These are phyloP conservation scores for Kodamaea kaohsiungensis DNA, from an alignment of 805 yeast species.

Conservation along the genomic window DNA sequence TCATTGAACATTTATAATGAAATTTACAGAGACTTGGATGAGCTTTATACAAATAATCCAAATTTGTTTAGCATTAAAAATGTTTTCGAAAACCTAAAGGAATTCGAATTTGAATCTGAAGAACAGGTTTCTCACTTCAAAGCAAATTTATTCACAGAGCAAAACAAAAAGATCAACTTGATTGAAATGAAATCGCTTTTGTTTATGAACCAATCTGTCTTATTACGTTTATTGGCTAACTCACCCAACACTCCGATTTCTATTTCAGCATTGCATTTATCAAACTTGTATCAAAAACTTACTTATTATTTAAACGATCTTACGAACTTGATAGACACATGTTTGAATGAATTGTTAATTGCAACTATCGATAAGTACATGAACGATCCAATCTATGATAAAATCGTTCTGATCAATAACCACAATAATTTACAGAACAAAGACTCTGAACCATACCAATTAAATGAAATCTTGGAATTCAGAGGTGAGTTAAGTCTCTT, in stretches of 20 bases:
- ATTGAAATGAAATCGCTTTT: constrained; percentile 31
- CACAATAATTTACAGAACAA: constrained; percentile 8
- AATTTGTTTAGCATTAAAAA: constrained; percentile 1
- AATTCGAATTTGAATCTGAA: constrained; percentile 6
- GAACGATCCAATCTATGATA: constrained; percentile 22
- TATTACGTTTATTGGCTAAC: constrained; percentile 39
- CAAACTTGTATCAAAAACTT: constrained; percentile 39
- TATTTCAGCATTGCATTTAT: constrained; percentile 40
- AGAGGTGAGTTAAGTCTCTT: constrained; percentile 51
- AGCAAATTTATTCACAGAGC: constrained; percentile 5
- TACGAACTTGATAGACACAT: background rate
- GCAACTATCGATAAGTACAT: constrained; percentile 44
- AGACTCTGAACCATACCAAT: constrained; percentile 15
- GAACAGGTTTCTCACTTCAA: background rate
- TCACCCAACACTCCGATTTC: constrained; percentile 38
- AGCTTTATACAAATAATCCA: constrained; percentile 15
- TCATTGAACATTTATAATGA: constrained; percentile 54
- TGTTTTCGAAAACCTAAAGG: constrained; percentile 4
- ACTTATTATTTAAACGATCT: constrained; percentile 44
- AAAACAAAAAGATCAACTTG: constrained; percentile 16
- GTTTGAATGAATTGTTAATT: constrained; percentile 23
- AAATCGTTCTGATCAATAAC: constrained; percentile 25
- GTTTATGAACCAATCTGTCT: constrained; percentile 36
- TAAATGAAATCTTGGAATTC: constrained; percentile 34
- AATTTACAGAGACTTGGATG: constrained; percentile 32